Base-by-base conservation (phyloP, 2,329 filamentous ascomycete species). In the Phialophora tarda region DNA sequence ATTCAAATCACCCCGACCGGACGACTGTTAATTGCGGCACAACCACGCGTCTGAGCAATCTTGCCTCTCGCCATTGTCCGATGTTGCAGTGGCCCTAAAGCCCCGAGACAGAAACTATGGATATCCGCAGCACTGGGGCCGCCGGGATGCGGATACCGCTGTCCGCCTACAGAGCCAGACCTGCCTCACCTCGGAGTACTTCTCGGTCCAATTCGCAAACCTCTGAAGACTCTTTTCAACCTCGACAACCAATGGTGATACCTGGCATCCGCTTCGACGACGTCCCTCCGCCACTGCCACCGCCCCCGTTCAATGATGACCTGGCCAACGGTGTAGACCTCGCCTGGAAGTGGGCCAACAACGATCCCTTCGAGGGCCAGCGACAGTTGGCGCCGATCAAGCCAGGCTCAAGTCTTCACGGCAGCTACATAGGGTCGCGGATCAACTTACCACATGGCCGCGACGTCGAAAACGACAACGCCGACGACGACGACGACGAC, bases 231-330 rank as follows among this genome's bases (percentile, higher is more conserved):
- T 76, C 76, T 58, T 74, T 79, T 55, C 67, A 44, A n/a, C 58
- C 81, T 50, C 80, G 81, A 68, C 82, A 82, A 69, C 84, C 86
- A 71, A 87, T 90, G 86, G 81, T 87, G 67, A 89, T 91, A 75
- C 86, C 86, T 58, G 82, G 84, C 74, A 81, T 83, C 66, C 82
- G 83, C 73, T 74, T 73, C 61, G 75, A 78, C 65, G 74, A 78
- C 51, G 80, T 82, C 59, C 88, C 88, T 65, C 88, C 88, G 69
- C 87, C 88, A 58, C 81, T 90, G 73, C 88, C 88, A 72, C 88
- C 88, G 65, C 85, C 88, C 60, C 82, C 82, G 76, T 79, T 83
- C 74, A 83, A 89, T 66, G 80, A 82, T 71, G 84, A 86, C 67
- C 78, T 87, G 70, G 79, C 82, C 71, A 76, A 81, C 69, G 86